Base-by-base conservation (phyloP, 441 rosid species). In the Populus hybrid region DNA sequence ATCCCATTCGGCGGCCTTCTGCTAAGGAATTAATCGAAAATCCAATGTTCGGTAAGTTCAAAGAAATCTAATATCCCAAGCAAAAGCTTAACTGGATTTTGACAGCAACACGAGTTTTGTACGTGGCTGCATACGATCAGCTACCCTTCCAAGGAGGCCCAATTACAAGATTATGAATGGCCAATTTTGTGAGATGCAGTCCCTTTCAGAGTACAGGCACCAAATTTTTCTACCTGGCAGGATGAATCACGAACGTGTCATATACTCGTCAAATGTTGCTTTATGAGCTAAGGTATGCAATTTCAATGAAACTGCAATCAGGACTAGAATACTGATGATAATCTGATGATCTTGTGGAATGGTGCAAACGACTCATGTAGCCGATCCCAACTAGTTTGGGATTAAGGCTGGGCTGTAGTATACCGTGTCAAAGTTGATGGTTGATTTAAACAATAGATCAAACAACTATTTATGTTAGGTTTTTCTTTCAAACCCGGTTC, bases 1-100 rank as follows among this genome's bases (percentile, higher is more conserved):
- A 93, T 82, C 97, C 99, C 23, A 74, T 73, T 30, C 87, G 86
- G 28, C 91, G 98, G 59, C 99, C 97, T 76, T 89, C 91, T 66
- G 97, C 93, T 0, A 84, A 84, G 82, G 92, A 91, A 61, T 21
- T 93, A 63, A 64, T 88, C 36, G 88, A 88, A 68, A 91, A 90
- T 86, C 90, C 90, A 67, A 85, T 95, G 50, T 91, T 95, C 66
- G 87, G 82, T 76, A 87, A 83, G 85, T 85, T 75, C 40, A 53
- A 57, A 82, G 78, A 76, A 86, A 69, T 63, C 61, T 38, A 40
- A 83, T 82, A 81, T 70, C 61, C 69, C 70, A 21, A 74, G 75
- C 21, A 77, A n/a, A 59, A 18, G 19, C 24, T 5, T 73, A 8
- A 6, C 7, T 40, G 34, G 71, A 42, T 30, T 38, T 59, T 59